Conservation (phyloP, 345 rosid genomes). For the Citrus unshiu region DNA sequence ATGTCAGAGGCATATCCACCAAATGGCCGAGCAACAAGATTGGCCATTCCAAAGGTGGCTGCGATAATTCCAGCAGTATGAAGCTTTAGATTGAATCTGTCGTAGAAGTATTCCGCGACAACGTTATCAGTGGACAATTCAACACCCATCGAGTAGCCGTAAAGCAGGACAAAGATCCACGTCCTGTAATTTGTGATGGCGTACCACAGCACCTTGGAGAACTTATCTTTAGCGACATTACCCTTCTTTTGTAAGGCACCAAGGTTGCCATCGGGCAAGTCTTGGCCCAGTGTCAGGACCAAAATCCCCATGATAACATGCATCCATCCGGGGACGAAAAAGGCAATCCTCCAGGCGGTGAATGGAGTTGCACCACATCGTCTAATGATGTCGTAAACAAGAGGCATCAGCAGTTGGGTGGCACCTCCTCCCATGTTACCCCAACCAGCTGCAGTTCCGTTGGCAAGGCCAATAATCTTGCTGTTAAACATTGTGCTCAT, state of each 20-base stretch:
- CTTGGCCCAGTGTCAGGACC: slow-evolving; percentile 83
- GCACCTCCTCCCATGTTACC: slow-evolving; percentile 96
- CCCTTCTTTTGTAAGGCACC: slow-evolving; percentile 70
- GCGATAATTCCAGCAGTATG: slow-evolving; percentile 77
- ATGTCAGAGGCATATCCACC: slow-evolving; percentile 70
- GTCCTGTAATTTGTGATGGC: slow-evolving; percentile 85
- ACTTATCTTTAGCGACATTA: slow-evolving; percentile 65
- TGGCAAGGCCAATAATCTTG: slow-evolving; percentile 76
- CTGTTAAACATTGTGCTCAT: slow-evolving; percentile 97
- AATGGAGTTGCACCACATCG: slow-evolving; percentile 60
- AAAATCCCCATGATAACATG: slow-evolving; percentile 67
- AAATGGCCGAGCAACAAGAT: slow-evolving; percentile 68
- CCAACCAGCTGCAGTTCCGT: slow-evolving; percentile 97
- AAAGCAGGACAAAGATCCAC: slow-evolving; percentile 82
- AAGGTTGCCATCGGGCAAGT: slow-evolving; percentile 86
- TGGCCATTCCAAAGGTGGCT: slow-evolving; percentile 84
- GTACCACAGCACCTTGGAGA: slow-evolving; percentile 79
- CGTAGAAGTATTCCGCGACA: slow-evolving; percentile 76
- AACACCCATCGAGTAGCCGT: slow-evolving; percentile 89
- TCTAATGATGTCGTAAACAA: slow-evolving; percentile 62
- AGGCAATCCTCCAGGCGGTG: slow-evolving; percentile 91
- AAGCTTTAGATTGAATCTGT: slow-evolving; percentile 70
- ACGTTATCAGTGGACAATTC: slow-evolving; percentile 81
- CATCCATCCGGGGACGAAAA: slow-evolving; percentile 72
- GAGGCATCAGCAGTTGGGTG: slow-evolving; percentile 81